Conservation (phyloP, 2,329 filamentous ascomycete genomes). For the Parafenestella ontariensis region DNA sequence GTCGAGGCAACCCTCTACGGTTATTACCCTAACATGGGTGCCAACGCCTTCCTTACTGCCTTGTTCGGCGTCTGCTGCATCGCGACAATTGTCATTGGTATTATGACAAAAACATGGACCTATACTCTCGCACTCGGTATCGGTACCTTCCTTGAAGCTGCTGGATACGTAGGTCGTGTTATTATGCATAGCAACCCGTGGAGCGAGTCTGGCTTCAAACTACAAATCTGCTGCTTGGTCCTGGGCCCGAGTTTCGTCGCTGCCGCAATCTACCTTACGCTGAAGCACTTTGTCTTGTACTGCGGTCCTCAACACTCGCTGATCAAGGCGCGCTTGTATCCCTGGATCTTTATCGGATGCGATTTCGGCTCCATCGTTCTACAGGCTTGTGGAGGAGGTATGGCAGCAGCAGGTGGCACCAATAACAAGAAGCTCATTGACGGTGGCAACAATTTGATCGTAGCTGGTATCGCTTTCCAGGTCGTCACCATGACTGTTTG, state of each 20-base stretch:
- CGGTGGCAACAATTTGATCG: conserved; percentile 61
- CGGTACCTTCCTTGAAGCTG: conserved; percentile 51
- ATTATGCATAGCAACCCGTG: conserved; percentile 54
- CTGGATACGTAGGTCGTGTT: conserved; percentile 54
- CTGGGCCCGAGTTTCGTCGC: conserved; percentile 55
- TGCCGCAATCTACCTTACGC: conserved; percentile 56
- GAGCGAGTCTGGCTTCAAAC: conserved; percentile 51
- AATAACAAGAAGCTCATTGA: conserved; percentile 44
- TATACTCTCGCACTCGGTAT: conserved; percentile 52
- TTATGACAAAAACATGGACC: conserved; percentile 47
- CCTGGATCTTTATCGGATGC: conserved; percentile 64
- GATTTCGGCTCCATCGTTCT: conserved; percentile 63
- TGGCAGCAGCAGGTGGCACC: conserved; percentile 54
- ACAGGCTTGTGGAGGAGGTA: conserved; percentile 63
- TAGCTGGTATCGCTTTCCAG: conserved; percentile 63
- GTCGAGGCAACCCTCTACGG: conserved; percentile 50
- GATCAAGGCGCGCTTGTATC: conserved; percentile 54
- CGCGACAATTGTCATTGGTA: conserved; percentile 22
- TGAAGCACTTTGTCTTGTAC: conserved; percentile 56
- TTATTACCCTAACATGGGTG: conserved; percentile 49
- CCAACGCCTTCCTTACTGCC: conserved; percentile 48
- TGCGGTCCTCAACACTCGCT: conserved; percentile 52
- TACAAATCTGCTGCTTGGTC: conserved; percentile 54
- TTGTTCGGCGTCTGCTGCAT: conserved; percentile 30
- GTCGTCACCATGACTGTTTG: conserved; percentile 61